A percentile compares a stretch with the other conserved stretches of the same genome.
Conservation (phyloP, 2,329 filamentous ascomycete species). For the Sphaerostilbella broomeana region DNA sequence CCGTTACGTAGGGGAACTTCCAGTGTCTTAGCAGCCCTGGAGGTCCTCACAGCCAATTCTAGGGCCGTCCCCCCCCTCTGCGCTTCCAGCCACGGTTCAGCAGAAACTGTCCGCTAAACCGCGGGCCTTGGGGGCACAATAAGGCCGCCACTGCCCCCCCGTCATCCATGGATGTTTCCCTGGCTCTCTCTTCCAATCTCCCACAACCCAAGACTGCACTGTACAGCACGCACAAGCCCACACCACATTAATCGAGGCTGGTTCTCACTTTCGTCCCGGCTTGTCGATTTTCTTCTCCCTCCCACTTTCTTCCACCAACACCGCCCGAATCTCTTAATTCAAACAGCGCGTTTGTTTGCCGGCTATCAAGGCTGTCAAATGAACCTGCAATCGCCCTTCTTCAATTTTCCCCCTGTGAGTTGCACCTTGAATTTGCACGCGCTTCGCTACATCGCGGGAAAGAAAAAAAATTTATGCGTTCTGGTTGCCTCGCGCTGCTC, state of each 20-base stretch:
- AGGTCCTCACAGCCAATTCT: too few species aligned
- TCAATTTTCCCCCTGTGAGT: slow-evolving; percentile 58
- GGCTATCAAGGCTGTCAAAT: slow-evolving; percentile 82
- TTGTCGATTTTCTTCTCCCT: slow-evolving; percentile 14
- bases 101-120: too few species aligned
- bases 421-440: too few species aligned
- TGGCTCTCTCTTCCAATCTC: slow-evolving; percentile 19
- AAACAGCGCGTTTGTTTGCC: slow-evolving; percentile 84
- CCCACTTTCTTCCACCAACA: neutral
- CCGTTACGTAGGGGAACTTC: too few species aligned
- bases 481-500: neutral
- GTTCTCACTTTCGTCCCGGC: slow-evolving; percentile 17
- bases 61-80: too few species aligned
- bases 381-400: slow-evolving; percentile 78
- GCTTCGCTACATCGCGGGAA: neutral
- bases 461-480: neutral
- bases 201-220: slow-evolving; percentile 7
- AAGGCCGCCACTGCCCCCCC: slow-evolving; percentile 23
- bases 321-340: slow-evolving; percentile 17
- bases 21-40: too few species aligned
- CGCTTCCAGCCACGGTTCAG: too few species aligned
- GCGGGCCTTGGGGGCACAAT: too few species aligned
- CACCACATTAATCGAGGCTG: slow-evolving; percentile 12
- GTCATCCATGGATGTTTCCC: slow-evolving; percentile 12
- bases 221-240: slow-evolving; percentile 9